Percentiles rank a stretch among this genome's conserved stretches.
These are phyloP conservation scores for Polygonum aviculare DNA, from an alignment of 148 eudicot species.

Conservation along the genomic window DNA sequence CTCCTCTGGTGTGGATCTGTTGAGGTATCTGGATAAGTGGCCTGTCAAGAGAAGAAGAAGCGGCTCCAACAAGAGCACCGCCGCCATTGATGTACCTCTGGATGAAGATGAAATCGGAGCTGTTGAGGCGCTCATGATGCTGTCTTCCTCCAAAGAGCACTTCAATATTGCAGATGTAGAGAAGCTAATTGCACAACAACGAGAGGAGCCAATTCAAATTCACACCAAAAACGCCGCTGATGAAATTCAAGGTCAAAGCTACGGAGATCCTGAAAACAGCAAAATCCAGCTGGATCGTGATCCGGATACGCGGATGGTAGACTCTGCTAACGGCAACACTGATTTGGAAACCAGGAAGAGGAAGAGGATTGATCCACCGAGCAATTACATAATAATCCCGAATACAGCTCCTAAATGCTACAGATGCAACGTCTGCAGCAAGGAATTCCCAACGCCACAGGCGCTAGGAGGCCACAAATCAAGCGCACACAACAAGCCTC, in stretches of 20 bases:
- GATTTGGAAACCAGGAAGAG: neutral
- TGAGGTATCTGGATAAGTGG: neutral
- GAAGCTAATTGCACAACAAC: neutral
- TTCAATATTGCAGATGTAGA: neutral
- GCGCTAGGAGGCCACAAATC: conserved; percentile 54
- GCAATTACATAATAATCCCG: neutral
- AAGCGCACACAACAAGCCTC: conserved; percentile 29
- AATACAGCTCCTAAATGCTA: neutral
- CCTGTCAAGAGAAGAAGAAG: neutral
- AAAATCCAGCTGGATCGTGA: too few species aligned
- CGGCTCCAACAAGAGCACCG: too few species aligned
- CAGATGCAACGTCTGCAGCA: conserved; percentile 36
- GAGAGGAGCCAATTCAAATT: neutral
- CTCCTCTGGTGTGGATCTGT: neutral
- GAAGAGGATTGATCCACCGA: neutral
- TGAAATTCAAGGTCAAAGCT: neutral
- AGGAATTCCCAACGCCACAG: conserved; percentile 29
- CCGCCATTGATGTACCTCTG: neutral
- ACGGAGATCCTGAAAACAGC: neutral
- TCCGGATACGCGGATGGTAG: too few species aligned
- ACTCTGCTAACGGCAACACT: neutral
- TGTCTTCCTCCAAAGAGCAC: neutral
- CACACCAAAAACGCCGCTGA: neutral
- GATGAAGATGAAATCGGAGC: conserved; percentile 13
- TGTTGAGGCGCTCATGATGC: conserved; percentile 14